Base-by-base conservation (phyloP, 192 early-diverging fungal species). In the Dispira simplex region DNA sequence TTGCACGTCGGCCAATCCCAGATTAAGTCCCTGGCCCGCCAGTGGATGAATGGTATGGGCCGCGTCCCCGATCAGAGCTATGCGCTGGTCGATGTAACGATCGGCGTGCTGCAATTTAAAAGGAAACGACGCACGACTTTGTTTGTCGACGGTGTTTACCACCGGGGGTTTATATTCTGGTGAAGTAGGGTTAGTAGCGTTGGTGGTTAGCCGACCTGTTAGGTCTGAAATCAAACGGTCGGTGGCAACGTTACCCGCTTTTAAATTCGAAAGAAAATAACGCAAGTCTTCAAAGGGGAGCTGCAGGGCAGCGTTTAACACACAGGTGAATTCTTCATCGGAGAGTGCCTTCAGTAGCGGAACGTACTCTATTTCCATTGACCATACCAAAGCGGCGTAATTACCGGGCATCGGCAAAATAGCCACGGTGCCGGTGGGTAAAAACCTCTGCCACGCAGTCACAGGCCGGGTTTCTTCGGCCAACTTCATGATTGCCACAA, bases 11-110 rank as follows among this genome's bases (percentile, higher is more conserved):
- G 82, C 78, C 5, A 98, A 68, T 2, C 94, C 96, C 70, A 95
- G 82, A 73, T 98, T 98, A 27, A 98, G 75, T 12, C 96, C 96
- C 74, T 95, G 96, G 8, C 96, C 96, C 11, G 93, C 96, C 63
- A 97, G 79, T 43, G 96, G 96, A 68, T 98, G 94, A 51, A 96
- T 85, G 0, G 89, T 82, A 71, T 98, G 96, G 21, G 94, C 96
- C 21, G 96, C 92, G 71, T 98, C 96, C 8, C 93, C 96, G 60
- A 98, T 81, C 66, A 98, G 79, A 21, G 85, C 94, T 13, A 92
- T 73, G 8, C 96, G 79, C 11, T 89, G 78, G 8, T 76, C 77
- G 14, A 89, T 72, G 69, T 96, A 88, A 64, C 77, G 72, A 65
- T 83, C 84, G 5, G 91, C 81, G 66, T 93, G 85, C 45, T 89